Base-by-base conservation (phyloP, 2,329 filamentous ascomycete species). In the Colletotrichum cordylinicola region DNA sequence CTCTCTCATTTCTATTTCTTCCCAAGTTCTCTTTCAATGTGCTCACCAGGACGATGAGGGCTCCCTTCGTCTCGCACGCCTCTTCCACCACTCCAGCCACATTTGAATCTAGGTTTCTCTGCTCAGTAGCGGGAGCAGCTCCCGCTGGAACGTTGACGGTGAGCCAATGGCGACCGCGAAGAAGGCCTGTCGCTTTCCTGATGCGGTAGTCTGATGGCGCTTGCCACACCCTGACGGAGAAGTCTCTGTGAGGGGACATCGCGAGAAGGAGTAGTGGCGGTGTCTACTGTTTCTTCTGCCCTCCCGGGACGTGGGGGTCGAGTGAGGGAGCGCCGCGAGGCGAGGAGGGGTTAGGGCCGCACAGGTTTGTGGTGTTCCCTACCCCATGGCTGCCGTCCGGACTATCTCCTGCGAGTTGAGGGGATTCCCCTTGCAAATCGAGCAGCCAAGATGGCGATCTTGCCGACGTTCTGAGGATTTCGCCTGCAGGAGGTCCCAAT, bases 81-180 rank as follows among this genome's bases (percentile, higher is more conserved):
- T 67, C 68, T n/a, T 60, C 31, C 16, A 35, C 31, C n/a, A 31
- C 55, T 71, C 67, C 68, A 77, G 75, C 75, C 72, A 75, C 72
- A 62, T 15, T 56, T 24, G 37, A 10, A 39, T 31, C 31, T 29
- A 55, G 64, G 70, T 37, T 48, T 9, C 39, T 71, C 24, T 62
- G 4, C 56, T 37, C 56, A 56, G 56, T 37, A 67, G 52, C 56
- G 72, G 62, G 48, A 74, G 72, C 52, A 60, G 18, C 58, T 68
- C 64, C 61, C 65, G 52, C 16, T 70, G 71, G 61, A 52, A 77
- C 68, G 18, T 70, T 21, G 72, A 75, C 52, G 75, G 72, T 72
- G 68, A 75, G 69, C 77, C 77, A 78, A 78, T 78, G 68, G 56
- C 68, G 56, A 29, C 9, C 48, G 37, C 60, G 62, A 16, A 58